Conservation (phyloP, 2,329 filamentous ascomycete species). For the Ophiostoma sp. region DNA sequence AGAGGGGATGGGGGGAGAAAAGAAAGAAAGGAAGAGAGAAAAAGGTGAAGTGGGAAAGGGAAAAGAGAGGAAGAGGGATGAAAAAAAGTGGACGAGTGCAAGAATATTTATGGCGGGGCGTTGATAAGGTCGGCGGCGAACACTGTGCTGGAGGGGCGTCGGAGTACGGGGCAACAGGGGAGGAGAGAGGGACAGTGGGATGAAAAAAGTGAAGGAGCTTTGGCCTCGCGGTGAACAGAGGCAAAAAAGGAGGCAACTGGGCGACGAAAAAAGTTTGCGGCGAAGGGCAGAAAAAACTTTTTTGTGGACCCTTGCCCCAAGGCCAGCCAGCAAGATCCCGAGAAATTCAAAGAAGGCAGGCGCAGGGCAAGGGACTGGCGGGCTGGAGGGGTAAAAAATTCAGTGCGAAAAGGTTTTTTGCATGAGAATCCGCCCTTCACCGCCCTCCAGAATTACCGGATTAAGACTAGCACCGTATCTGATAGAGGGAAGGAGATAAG, state of each 20-base stretch:
- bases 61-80: constrained; percentile 13
- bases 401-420: constrained; percentile 24
- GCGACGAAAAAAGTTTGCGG: constrained; percentile 19
- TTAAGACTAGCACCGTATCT: constrained; percentile 4
- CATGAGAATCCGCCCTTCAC: constrained; percentile 27
- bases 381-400: constrained; percentile 23
- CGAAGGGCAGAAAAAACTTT: constrained; percentile 32
- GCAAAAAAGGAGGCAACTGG: background rate
- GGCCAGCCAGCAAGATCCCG: constrained; percentile 17
- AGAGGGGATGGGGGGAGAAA: constrained; percentile 5
- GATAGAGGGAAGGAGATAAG: constrained; percentile 28
- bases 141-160: background rate
- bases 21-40: background rate
- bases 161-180: constrained; percentile 8
- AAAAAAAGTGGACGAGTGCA: constrained; percentile 24
- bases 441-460: constrained; percentile 29
- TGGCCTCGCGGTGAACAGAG: background rate
- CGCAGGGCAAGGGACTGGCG: constrained; percentile 5
- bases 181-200: background rate
- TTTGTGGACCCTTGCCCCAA: constrained; percentile 25
- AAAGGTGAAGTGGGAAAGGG: background rate
- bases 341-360: constrained; percentile 19
- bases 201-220: background rate
- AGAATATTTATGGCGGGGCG: constrained; percentile 23
- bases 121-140: constrained; percentile 16